Conservation (phyloP, 495 filamentous ascomycete genomes). For the Bacidia gigantensis region DNA sequence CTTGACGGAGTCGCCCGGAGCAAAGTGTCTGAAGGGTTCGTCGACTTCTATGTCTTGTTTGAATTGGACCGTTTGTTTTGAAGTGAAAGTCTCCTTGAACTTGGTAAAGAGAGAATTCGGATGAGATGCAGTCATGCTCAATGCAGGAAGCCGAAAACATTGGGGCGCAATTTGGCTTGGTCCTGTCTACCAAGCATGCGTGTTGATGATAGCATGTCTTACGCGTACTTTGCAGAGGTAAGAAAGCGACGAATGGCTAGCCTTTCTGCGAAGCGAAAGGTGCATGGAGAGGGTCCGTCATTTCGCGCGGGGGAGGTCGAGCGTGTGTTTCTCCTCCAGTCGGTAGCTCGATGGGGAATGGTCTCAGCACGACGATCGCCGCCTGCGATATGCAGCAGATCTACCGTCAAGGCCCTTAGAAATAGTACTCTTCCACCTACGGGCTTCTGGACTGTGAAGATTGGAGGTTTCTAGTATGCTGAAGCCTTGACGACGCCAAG, state of each 20-base stretch:
- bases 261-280: too few species aligned
- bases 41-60: constrained; percentile 67
- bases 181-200: neutral
- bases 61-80: constrained; percentile 56
- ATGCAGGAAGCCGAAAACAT: constrained; percentile 6
- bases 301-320: too few species aligned
- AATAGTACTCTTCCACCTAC: too few species aligned
- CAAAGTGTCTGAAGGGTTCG: constrained; percentile 81
- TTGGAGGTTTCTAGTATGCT: too few species aligned
- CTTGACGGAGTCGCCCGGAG: constrained; percentile 47
- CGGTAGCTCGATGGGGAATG: too few species aligned
- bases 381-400: too few species aligned
- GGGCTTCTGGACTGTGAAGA: too few species aligned
- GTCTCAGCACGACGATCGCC: too few species aligned
- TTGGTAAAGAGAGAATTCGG: constrained; percentile 34
- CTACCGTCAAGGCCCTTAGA: too few species aligned
- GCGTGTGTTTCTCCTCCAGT: too few species aligned
- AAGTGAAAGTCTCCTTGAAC: constrained; percentile 45
- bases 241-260: too few species aligned
- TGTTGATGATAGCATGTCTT: neutral
- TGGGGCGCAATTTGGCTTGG: neutral
- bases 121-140: constrained; percentile 9
- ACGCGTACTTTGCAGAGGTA: neutral
- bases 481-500: neutral
- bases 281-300: too few species aligned